These are phyloP conservation scores for Aspergillus vadensis DNA, from an alignment of 2,329 filamentous ascomycete genomes.

Conservation along the genomic window DNA sequence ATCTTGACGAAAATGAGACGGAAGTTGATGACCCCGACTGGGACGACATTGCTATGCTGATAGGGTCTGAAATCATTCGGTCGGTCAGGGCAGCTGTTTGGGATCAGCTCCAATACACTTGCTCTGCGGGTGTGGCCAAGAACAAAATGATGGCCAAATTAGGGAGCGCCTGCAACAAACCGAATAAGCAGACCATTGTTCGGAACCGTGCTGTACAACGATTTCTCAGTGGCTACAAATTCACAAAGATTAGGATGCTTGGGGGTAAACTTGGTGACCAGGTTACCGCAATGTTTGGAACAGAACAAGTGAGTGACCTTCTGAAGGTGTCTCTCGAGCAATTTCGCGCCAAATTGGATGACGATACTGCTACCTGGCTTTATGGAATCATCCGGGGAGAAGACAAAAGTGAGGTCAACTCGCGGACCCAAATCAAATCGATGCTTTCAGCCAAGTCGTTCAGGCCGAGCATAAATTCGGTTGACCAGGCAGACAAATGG, in stretches of 20 bases:
- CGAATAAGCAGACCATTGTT: conserved; percentile 91
- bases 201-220: conserved; percentile 77
- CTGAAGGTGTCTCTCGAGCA: conserved; percentile 72
- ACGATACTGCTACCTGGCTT: conserved; percentile 83
- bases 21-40: conserved; percentile 87
- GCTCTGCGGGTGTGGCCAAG: conserved; percentile 81
- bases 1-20: conserved; percentile 69
- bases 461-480: conserved; percentile 74
- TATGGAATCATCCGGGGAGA: conserved; percentile 82
- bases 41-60: conserved; percentile 86
- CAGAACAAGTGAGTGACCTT: conserved; percentile 76
- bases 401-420: conserved; percentile 84
- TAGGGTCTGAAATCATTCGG: conserved; percentile 87
- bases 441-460: conserved; percentile 98
- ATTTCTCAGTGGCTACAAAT: conserved; percentile 83
- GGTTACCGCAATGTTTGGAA: conserved; percentile 76
- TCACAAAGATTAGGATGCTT: conserved; percentile 92
- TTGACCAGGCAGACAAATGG: conserved; percentile 81
- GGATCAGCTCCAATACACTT: conserved; percentile 78
- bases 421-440: conserved; percentile 89
- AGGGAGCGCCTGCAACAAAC: conserved; percentile 88
- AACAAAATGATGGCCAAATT: conserved; percentile 98
- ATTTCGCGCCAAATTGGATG: conserved; percentile 74
- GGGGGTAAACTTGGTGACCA: conserved; percentile 93
- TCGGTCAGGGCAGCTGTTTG: conserved; percentile 70